A percentile compares a stretch with the other conserved stretches of the same genome.
Evolutionary conservation across 805 yeast species (phyloP).

Genomic region (Wickerhamomyces strasburgensis): DNA sequence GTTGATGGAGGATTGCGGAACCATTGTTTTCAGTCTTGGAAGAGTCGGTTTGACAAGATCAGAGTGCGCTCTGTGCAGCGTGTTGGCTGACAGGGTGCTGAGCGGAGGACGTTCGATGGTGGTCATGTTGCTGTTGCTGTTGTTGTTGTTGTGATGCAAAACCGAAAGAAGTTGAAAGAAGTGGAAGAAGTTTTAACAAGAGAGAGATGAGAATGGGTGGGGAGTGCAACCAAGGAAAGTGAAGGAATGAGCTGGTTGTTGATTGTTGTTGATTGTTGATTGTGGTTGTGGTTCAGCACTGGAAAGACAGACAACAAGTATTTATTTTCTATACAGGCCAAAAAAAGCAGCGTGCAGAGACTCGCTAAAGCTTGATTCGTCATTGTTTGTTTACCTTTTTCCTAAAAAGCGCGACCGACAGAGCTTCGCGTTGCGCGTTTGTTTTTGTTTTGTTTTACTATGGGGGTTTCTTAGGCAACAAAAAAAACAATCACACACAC

Average conservation of each 20-base stretch:
- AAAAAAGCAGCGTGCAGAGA: too few relatives aligned
- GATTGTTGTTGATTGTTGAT: too few relatives aligned
- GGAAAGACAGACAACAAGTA: too few relatives aligned
- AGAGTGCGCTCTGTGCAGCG: slow-evolving; percentile 11
- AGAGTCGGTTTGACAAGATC: slow-evolving; percentile 8
- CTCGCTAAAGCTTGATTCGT: not conserved
- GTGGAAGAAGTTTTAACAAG: not conserved
- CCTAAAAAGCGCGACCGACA: slow-evolving; percentile 20
- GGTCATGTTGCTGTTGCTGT: slow-evolving; percentile 11
- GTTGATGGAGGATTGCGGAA: slow-evolving; percentile 3
- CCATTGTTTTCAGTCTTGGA: slow-evolving; percentile 9
- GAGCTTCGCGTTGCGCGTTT: slow-evolving; percentile 5
- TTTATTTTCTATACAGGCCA: too few relatives aligned
- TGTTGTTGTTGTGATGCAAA: slow-evolving; percentile 1
- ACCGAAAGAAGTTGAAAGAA: slow-evolving; percentile 1
- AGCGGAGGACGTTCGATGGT: slow-evolving; percentile 21
- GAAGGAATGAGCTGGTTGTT: too few relatives aligned
- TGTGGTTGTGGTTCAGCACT: too few relatives aligned
- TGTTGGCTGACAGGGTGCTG: slow-evolving; percentile 16
- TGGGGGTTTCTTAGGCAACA: not conserved
- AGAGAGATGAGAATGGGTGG: too few relatives aligned
- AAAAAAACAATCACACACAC: not conserved
- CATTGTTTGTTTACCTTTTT: slow-evolving; percentile 20
- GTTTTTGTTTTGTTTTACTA: slow-evolving; percentile 6
- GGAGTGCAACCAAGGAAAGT: too few relatives aligned